Evolutionary conservation across 148 eudicot species (phyloP).

Genomic region (Drosera capensis): DNA sequence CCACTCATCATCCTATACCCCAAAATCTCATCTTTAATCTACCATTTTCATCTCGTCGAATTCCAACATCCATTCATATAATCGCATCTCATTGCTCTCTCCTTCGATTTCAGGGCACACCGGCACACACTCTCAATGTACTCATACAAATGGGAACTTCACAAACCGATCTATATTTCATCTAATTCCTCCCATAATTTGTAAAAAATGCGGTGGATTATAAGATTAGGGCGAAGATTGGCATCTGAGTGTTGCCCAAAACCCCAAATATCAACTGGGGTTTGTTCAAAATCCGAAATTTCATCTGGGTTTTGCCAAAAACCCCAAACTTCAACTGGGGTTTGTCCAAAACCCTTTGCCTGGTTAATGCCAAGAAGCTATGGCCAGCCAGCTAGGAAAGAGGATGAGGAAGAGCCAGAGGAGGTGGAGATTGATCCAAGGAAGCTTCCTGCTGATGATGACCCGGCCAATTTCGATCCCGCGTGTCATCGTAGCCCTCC

Average conservation of each 20-base stretch:
- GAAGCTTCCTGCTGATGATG: conserved; percentile 44
- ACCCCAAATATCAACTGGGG: background rate
- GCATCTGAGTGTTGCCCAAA: background rate
- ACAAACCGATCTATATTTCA: no score
- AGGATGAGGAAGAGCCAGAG: conserved; percentile 29
- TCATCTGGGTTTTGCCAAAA: background rate
- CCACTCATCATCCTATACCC: no score
- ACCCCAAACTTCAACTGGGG: background rate
- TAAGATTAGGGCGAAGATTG: background rate
- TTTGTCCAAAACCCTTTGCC: no score
- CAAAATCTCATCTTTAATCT: no score
- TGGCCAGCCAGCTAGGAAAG: conserved; percentile 26
- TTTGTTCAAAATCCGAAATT: background rate
- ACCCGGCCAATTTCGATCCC: conserved; percentile 41
- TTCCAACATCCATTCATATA: no score
- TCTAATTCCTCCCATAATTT: no score
- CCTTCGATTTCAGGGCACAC: no score
- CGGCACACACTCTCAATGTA: no score
- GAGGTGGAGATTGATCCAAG: conserved; percentile 45
- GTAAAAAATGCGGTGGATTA: background rate
- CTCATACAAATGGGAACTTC: no score
- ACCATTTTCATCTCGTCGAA: no score
- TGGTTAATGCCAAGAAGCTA: no score
- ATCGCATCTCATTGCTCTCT: no score
- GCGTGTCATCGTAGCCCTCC: conserved; percentile 43